Evolutionary conservation across 2,329 filamentous ascomycete genomes (phyloP), one percentile per base, ranked within the genome.

Genomic region (Nannizziopsis barbatae): DNA sequence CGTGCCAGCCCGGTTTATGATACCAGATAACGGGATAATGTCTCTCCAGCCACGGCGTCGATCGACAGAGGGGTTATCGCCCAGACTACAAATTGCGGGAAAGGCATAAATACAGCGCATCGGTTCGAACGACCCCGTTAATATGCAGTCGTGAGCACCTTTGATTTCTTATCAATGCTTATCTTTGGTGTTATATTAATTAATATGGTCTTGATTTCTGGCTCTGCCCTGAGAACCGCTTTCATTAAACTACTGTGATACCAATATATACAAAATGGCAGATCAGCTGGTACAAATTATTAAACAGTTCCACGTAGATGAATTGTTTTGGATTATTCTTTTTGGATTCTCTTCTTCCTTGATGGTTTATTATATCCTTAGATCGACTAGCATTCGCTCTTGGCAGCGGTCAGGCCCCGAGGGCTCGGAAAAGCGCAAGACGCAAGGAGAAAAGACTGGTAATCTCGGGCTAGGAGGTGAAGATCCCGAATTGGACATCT

Each of bases 381-480:
- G 33, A 30, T 42, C 11, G 18, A 18, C 37, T 17, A 12, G 22
- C 31, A 27, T 17, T 14, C 39, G 40, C 12, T 22, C 30, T 15
- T 9, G 36, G n/a, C 30, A 33, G 20, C 39, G 39, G 18, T 22
- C 40, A 12, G 18, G 31, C 12, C 30, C 46, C 17, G 31, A 39
- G 31, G 46, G 42, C 15, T 12, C 36, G 40, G 33, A 43, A 18
- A 42, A 38, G n/a, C 46, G 15, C 69, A 73, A 55, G 62, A 69
- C 6, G 71, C 77, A 55, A 75, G 73, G 51, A 64, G 65, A 4
- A 57, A 60, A 58, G 12, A 60, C 59, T 48, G 65, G 62, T 4
- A 61, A 65, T 0, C 62, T 73, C 14, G 60, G 67, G 44, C 66
- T 64, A 14, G 75, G 75, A 60, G 71, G 75, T 76, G 65, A 44